These are phyloP conservation scores for Blumeria hordei DNA, from an alignment of 2,329 filamentous ascomycete species.

Conservation along the genomic window DNA sequence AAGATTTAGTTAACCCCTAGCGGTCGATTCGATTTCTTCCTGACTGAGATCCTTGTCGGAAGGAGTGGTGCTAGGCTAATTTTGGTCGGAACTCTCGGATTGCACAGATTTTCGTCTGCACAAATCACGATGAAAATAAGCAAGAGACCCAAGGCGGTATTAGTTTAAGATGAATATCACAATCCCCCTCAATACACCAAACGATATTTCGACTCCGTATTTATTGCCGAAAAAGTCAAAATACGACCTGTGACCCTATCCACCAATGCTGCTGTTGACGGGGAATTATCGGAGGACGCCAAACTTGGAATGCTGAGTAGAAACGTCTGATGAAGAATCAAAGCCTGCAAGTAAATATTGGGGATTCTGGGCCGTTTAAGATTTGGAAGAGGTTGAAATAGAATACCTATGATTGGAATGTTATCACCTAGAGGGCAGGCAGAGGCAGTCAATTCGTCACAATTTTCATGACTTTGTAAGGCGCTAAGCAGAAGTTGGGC, in stretches of 20 bases:
- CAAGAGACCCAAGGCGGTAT: neutral
- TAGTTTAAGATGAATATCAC: neutral
- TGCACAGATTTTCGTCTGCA: neutral
- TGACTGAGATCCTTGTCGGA: neutral
- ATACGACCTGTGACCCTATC: neutral
- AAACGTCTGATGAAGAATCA: neutral
- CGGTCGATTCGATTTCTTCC: neutral
- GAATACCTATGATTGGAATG: neutral
- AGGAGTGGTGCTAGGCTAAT: neutral
- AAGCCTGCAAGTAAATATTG: neutral
- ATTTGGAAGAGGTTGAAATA: neutral
- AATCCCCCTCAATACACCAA: neutral
- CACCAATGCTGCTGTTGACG: neutral
- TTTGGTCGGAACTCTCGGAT: neutral
- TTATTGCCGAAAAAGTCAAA: constrained; percentile 2
- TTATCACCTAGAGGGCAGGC: too few species aligned
- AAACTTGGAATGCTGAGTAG: neutral
- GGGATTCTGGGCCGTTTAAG: neutral
- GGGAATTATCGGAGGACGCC: neutral
- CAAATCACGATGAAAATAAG: neutral
- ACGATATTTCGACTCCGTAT: constrained; percentile 2
- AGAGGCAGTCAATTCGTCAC: neutral
- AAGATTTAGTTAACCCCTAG: neutral
- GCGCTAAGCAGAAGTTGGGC: neutral
- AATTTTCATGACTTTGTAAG: neutral